A percentile compares a stretch with the other conserved stretches of the same genome.
phyloP scores from a whole-genome alignment of 1,284 basidiomycete species.

The Ceratobasidium sp. region DNA sequence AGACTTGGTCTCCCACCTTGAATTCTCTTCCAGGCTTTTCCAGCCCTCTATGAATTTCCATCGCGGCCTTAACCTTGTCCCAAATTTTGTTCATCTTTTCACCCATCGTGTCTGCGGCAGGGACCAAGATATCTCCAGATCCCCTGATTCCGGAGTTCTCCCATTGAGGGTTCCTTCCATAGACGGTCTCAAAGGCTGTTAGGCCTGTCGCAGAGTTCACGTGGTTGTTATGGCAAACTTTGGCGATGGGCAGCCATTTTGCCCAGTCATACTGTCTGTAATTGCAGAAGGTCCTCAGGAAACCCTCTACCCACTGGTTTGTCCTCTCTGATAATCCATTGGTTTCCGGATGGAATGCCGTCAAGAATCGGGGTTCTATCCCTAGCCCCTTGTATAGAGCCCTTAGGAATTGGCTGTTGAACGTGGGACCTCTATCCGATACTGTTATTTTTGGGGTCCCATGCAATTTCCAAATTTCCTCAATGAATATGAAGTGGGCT shows the following conservation, averaged over 20 bases:
- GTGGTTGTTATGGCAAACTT: conserved; percentile 35
- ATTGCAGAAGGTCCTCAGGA: conserved; percentile 47
- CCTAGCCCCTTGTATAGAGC: conserved; percentile 51
- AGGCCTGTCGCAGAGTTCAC: conserved; percentile 10
- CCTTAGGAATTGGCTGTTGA: conserved; percentile 49
- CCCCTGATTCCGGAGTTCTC: background rate
- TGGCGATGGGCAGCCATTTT: conserved; percentile 9
- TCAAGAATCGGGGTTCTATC: conserved; percentile 52
- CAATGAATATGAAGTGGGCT: conserved; percentile 43
- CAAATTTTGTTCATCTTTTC: background rate
- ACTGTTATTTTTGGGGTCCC: conserved; percentile 49
- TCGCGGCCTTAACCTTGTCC: background rate
- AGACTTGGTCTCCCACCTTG: background rate
- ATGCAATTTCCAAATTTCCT: conserved; percentile 14
- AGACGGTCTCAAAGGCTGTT: conserved; percentile 17
- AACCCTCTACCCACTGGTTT: too few species aligned
- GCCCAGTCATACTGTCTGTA: conserved; percentile 27
- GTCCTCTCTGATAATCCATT: conserved; percentile 46
- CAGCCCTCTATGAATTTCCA: background rate
- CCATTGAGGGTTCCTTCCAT: conserved; percentile 11
- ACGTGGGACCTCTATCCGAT: conserved; percentile 51
- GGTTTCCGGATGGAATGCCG: conserved; percentile 51
- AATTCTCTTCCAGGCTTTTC: background rate
- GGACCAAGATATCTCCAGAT: background rate
- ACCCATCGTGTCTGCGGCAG: background rate